Evolutionary conservation across 495 filamentous ascomycete genomes (phyloP).

Genomic region (Ramalina peruviana): DNA sequence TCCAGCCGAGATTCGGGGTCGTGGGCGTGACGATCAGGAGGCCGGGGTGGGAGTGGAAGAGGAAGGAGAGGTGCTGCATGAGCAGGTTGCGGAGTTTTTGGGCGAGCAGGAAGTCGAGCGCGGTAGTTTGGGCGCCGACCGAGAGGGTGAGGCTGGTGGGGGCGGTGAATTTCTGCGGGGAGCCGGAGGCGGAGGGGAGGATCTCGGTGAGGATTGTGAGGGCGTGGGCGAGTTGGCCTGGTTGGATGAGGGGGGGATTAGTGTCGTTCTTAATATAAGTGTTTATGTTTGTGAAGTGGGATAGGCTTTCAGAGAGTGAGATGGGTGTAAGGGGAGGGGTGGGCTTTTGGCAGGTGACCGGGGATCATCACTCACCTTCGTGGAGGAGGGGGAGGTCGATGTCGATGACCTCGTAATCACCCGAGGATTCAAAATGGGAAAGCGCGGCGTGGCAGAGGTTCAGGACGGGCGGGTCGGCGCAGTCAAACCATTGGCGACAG

Average conservation of each 20-base stretch:
- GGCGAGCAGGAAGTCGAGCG: constrained; percentile 55
- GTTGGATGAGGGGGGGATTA: constrained; percentile 27
- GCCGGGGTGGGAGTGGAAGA: constrained; percentile 61
- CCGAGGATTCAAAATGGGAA: constrained; percentile 40
- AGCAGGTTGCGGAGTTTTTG: constrained; percentile 61
- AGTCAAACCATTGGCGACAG: constrained; percentile 59
- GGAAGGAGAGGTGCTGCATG: constrained; percentile 67
- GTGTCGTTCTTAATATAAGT: no score
- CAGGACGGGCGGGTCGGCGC: constrained; percentile 48
- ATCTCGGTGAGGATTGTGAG: constrained; percentile 68
- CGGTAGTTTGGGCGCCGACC: constrained; percentile 48
- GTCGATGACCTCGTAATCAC: constrained; percentile 50
- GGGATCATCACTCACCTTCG: constrained; percentile 29
- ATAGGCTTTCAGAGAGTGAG: no score
- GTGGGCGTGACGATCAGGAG: constrained; percentile 72
- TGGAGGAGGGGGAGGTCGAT: constrained; percentile 62
- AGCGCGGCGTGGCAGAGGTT: constrained; percentile 46
- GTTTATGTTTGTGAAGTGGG: no score
- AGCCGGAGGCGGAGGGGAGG: constrained; percentile 27
- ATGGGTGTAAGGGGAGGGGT: no score
- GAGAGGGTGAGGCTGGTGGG: constrained; percentile 63
- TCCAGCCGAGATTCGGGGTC: constrained; percentile 63
- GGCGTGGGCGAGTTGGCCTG: constrained; percentile 65
- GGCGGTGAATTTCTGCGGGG: constrained; percentile 41
- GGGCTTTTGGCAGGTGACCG: no score